These are phyloP conservation scores for Chaetomium olivaceum DNA, from an alignment of 2,329 filamentous ascomycete species.

Conservation along the genomic window DNA sequence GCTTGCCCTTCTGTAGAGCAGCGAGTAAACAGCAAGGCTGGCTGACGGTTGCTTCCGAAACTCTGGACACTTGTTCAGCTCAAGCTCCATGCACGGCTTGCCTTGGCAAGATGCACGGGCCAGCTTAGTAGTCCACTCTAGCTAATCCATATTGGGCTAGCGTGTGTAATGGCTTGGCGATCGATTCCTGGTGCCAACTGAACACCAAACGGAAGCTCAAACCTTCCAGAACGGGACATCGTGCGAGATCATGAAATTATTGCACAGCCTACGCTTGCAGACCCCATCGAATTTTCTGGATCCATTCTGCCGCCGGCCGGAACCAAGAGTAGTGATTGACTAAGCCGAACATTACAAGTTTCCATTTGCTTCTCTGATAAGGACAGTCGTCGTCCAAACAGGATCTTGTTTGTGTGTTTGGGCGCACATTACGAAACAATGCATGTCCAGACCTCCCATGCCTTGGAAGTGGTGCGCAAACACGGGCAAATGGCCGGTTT, in stretches of 20 bases:
- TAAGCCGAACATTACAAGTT: not conserved
- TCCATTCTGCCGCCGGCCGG: not conserved
- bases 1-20: slow-evolving; percentile 22
- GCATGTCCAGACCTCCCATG: not conserved
- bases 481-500: not conserved
- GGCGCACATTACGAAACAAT: not conserved
- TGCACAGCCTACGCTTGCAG: not conserved
- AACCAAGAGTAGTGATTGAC: no score
- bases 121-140: not conserved
- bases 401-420: not conserved
- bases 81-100: slow-evolving; percentile 24
- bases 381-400: not conserved
- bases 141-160: not conserved
- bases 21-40: slow-evolving; percentile 25
- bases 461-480: not conserved
- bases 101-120: slow-evolving; percentile 23
- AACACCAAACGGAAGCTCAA: not conserved
- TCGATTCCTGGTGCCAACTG: not conserved
- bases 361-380: not conserved
- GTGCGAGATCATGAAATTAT: not conserved
- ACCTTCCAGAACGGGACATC: not conserved
- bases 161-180: not conserved
- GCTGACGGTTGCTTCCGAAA: slow-evolving; percentile 24
- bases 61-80: slow-evolving; percentile 35
- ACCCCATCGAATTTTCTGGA: not conserved